Conservation (phyloP, 2,329 filamentous ascomycete genomes). For the Hypoxylon sp. region DNA sequence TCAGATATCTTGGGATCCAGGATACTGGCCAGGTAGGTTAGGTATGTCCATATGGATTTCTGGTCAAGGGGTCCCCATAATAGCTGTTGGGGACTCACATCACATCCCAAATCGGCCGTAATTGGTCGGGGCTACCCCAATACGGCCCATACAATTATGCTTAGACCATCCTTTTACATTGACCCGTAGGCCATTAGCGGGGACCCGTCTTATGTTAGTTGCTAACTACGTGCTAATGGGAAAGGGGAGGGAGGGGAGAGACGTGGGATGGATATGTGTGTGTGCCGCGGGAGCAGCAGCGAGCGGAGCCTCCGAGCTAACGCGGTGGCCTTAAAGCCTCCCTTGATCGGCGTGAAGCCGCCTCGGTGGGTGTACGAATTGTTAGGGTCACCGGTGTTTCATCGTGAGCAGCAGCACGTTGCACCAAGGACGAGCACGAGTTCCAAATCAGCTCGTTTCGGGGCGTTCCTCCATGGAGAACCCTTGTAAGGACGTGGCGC, state of each 20-base stretch:
- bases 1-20: neutral
- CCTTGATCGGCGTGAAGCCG: slow-evolving; percentile 38
- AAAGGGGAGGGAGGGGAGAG: neutral
- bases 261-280: slow-evolving; percentile 4
- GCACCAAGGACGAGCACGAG: slow-evolving; percentile 26
- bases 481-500: slow-evolving; percentile 38
- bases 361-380: slow-evolving; percentile 29
- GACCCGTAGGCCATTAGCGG: slow-evolving; percentile 11
- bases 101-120: slow-evolving; percentile 5
- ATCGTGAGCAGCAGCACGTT: slow-evolving; percentile 21
- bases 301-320: slow-evolving; percentile 22
- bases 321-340: slow-evolving; percentile 27
- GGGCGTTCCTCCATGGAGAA: slow-evolving; percentile 28
- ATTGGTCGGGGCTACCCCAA: slow-evolving; percentile 27
- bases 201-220: slow-evolving; percentile 8
- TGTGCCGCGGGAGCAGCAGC: slow-evolving; percentile 10
- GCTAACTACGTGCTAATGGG: slow-evolving; percentile 11
- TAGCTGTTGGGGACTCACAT: neutral
- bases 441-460: slow-evolving; percentile 23
- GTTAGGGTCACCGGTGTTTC: slow-evolving; percentile 39
- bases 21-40: neutral
- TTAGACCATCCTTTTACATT: slow-evolving; percentile 37
- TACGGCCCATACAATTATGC: slow-evolving; percentile 35
- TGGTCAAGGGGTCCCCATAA: slow-evolving; percentile 32
- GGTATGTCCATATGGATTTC: slow-evolving; percentile 6